Conservation (phyloP, 1,139 yeast genomes). For the Geotrichum aggregatum region DNA sequence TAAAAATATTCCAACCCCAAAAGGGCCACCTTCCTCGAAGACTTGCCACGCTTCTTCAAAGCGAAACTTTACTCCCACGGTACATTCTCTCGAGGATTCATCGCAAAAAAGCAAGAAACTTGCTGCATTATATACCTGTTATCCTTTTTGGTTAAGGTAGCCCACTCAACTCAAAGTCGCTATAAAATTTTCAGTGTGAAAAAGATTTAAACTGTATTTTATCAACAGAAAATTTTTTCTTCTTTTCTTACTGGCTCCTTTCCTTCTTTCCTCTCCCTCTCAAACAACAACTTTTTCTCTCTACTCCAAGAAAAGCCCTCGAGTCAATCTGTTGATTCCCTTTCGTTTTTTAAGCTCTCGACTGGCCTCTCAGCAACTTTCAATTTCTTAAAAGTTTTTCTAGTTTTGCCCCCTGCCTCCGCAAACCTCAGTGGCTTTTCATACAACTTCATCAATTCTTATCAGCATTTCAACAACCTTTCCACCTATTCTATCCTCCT, state of each 20-base stretch:
- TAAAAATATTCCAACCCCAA: too few relatives aligned
- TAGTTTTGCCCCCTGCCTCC: slow-evolving; percentile 9
- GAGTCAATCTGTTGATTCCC: not conserved
- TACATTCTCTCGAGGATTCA: too few relatives aligned
- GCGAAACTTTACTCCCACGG: too few relatives aligned
- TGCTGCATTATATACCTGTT: not conserved
- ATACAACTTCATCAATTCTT: too few relatives aligned
- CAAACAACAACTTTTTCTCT: not conserved
- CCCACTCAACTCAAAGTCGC: not conserved
- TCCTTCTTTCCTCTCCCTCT: not conserved
- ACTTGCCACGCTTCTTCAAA: too few relatives aligned
- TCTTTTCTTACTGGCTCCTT: not conserved
- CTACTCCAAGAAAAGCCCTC: not conserved
- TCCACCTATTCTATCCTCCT: not conserved
- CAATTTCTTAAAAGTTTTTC: not conserved
- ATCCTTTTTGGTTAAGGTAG: not conserved
- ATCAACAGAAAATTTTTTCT: slow-evolving; percentile 1
- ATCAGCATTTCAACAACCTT: not conserved
- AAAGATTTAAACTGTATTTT: not conserved
- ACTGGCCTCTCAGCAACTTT: not conserved
- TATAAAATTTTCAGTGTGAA: slow-evolving; percentile 1
- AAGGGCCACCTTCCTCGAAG: too few relatives aligned
- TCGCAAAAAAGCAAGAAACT: not conserved
- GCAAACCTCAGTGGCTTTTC: not conserved
- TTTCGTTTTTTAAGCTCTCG: not conserved